Conservation (phyloP, 2,329 filamentous ascomycete species). For the Trichoderma pleuroti region DNA sequence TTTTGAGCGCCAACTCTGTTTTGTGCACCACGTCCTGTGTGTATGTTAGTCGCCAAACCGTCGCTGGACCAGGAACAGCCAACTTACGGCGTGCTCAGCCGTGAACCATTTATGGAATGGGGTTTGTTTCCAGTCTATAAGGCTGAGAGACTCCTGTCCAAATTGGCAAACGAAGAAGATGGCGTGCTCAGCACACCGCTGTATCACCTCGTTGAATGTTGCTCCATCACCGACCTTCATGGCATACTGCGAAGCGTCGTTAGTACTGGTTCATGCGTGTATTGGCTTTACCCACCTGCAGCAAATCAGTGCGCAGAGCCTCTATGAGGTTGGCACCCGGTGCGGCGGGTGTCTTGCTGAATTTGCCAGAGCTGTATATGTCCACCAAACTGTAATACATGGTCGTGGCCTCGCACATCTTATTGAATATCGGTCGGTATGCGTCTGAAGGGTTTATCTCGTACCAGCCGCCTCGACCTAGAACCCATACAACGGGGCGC, state of each 20-base stretch:
- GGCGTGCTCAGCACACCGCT: conserved; percentile 47
- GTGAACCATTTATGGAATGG: conserved; percentile 49
- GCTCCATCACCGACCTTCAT: conserved; percentile 51
- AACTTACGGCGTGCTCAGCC: conserved; percentile 38
- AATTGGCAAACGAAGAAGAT: conserved; percentile 53
- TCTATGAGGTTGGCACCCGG: conserved; percentile 19
- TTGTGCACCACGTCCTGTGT: conserved; percentile 29
- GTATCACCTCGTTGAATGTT: conserved; percentile 47
- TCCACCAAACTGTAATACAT: conserved; percentile 62
- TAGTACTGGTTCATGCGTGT: neutral
- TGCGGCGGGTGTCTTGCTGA: conserved; percentile 30
- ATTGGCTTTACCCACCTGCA: conserved; percentile 18
- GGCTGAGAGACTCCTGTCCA: conserved; percentile 33
- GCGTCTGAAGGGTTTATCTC: conserved; percentile 57
- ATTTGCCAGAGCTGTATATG: conserved; percentile 43
- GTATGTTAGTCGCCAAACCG: neutral
- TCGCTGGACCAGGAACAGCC: neutral
- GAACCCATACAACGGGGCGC: conserved; percentile 61
- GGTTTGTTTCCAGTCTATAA: conserved; percentile 43
- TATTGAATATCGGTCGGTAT: conserved; percentile 55
- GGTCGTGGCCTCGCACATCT: conserved; percentile 60
- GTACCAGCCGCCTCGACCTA: conserved; percentile 60
- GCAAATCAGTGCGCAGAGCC: conserved; percentile 31
- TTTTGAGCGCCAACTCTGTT: conserved; percentile 23
- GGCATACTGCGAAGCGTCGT: conserved; percentile 42